Percentiles rank a stretch among this genome's conserved stretches.
phyloP scores from a whole-genome alignment of 345 rosid genomes.

The Anacardium occidentale region DNA sequence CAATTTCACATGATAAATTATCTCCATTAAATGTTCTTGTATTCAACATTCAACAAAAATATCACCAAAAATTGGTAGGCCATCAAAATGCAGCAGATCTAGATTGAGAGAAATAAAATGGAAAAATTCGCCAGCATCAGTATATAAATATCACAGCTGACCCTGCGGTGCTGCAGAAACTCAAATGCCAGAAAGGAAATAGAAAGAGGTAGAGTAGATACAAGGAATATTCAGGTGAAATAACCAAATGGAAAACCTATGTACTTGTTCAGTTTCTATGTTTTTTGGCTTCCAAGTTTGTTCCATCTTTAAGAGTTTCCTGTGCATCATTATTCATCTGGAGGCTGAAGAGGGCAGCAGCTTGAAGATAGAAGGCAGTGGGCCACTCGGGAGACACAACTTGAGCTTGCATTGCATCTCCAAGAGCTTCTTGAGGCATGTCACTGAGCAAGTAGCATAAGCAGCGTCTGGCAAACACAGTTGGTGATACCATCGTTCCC shows the following conservation, averaged over 20 bases:
- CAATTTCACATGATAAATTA: too few species aligned
- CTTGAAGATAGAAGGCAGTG: slow-evolving; percentile 77
- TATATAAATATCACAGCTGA: slow-evolving; percentile 17
- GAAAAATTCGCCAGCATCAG: slow-evolving; percentile 16
- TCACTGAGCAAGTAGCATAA: slow-evolving; percentile 66
- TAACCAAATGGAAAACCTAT: slow-evolving; percentile 26
- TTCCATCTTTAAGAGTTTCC: slow-evolving; percentile 79
- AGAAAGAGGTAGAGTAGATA: slow-evolving; percentile 18
- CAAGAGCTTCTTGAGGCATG: slow-evolving; percentile 81
- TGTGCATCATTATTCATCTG: slow-evolving; percentile 81
- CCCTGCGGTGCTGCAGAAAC: slow-evolving; percentile 26
- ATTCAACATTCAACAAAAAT: too few species aligned
- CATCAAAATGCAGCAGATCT: neutral
- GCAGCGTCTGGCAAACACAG: slow-evolving; percentile 75
- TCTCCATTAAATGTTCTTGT: too few species aligned
- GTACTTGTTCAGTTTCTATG: slow-evolving; percentile 53
- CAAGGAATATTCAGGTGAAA: slow-evolving; percentile 32
- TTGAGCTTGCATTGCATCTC: slow-evolving; percentile 84
- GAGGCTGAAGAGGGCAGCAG: slow-evolving; percentile 78
- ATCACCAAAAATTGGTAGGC: neutral
- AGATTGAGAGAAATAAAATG: neutral
- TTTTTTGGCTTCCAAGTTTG: slow-evolving; percentile 68
- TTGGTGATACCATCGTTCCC: slow-evolving; percentile 78
- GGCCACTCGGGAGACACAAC: slow-evolving; percentile 78
- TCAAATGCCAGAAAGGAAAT: neutral